Evolutionary conservation across 768 basidiomycete genomes (phyloP).

Genomic region (Xerocomus spinulosus): DNA sequence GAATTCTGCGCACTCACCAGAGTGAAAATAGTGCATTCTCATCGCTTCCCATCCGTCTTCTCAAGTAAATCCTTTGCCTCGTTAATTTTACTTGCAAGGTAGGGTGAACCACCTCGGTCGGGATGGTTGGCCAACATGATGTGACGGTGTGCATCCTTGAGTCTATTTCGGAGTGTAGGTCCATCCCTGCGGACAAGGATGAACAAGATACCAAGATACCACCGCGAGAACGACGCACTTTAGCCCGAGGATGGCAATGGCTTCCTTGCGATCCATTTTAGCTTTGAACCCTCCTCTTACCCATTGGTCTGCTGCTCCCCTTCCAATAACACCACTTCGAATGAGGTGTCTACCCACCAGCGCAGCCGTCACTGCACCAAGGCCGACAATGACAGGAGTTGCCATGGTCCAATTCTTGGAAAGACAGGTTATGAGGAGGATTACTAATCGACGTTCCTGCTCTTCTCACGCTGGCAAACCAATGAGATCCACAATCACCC

Average conservation of each 20-base stretch:
- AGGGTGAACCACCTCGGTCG: conserved; percentile 97
- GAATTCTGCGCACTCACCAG: conserved; percentile 4
- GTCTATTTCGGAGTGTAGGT: conserved; percentile 60
- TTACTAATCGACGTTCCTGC: too few relatives aligned
- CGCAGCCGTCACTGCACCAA: conserved; percentile 73
- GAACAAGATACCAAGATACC: neutral
- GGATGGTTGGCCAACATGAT: conserved; percentile 99
- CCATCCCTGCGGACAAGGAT: conserved; percentile 58
- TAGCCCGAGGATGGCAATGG: conserved; percentile 84
- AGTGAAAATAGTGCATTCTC: conserved; percentile 6
- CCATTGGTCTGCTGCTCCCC: conserved; percentile 73
- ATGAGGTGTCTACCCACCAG: conserved; percentile 69
- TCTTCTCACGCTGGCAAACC: too few relatives aligned
- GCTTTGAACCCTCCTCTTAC: conserved; percentile 89
- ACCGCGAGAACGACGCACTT: conserved; percentile 57
- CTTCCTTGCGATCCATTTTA: conserved; percentile 96
- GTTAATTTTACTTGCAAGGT: conserved; percentile 97
- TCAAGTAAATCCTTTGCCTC: conserved; percentile 94
- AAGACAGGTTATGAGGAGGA: too few relatives aligned
- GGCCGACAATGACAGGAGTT: conserved; percentile 70
- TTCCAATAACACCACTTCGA: conserved; percentile 55
- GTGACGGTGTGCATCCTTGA: conserved; percentile 94
- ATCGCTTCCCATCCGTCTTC: conserved; percentile 58
- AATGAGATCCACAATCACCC: too few relatives aligned
- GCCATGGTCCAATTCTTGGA: conserved; percentile 70